Base-by-base conservation (phyloP, 345 rosid species). In the Lepidium africanum region DNA sequence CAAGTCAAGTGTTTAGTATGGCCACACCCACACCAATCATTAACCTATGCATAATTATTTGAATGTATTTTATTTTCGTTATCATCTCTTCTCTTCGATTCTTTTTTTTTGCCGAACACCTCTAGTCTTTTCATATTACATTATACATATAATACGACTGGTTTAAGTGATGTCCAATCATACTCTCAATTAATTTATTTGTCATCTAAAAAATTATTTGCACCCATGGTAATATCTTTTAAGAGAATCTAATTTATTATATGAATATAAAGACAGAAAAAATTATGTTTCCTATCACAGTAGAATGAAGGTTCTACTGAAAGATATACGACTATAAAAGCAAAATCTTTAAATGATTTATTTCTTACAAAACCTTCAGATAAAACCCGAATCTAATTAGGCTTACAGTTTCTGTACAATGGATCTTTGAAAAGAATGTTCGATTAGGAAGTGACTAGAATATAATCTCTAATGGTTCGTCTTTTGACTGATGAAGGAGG, bases 401-500 rank as follows among this genome's bases (percentile, higher is more conserved):
- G 14, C 67, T 42, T 50, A 43, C 61, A 35, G 9, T 23, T 5
- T 65, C 9, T 73, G 47, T 73, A 73, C 77, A 73, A 54, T 0
- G 15, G 15, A 10, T 15, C 17, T 12, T 14, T 5, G 27, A 7
- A 8, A 56, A 25, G 1, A 61, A 42, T 13, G 9, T 17, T 5
- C n/a, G 46, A 4, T 68, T 61, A 67, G 9, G 84, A 78, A 59
- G 84, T 71, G 59, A 81, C 82, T 19, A 83, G 64, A 57, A 94
- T 91, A 79, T 94, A 94, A 81, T 94, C 96, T 39, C 89, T 80
- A 65, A 94, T 91, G 9, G 95, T 94, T 80, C 78, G 85, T 62
- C 96, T 81, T 85, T 85, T 90, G 77, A 84, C 75, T 0, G 97
- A 91, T 73, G 95, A 85, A 67, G 93, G 99, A 38, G 91, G 95